Conservation (phyloP, 1,284 basidiomycete species). For the Pyrrhoderma noxium region DNA sequence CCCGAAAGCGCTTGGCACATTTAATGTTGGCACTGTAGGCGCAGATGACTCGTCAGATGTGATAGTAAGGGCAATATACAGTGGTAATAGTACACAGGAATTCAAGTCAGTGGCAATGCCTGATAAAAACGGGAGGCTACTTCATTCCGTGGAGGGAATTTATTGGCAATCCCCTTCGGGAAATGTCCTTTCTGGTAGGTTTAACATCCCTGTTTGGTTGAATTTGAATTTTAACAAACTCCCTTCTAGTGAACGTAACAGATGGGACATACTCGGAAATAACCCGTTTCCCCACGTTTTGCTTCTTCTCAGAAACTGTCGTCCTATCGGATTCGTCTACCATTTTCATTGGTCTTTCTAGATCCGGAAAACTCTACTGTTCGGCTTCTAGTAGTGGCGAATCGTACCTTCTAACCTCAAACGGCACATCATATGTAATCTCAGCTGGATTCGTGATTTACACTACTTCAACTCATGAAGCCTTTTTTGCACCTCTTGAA, state of each 20-base stretch:
- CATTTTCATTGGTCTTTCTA: conserved; percentile 61
- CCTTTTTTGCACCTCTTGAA: conserved; percentile 62
- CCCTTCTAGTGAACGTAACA: too few species aligned
- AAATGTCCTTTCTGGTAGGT: conserved; percentile 44
- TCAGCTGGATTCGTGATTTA: conserved; percentile 81
- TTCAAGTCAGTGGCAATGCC: conserved; percentile 6
- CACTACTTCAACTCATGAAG: conserved; percentile 81
- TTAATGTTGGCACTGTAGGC: conserved; percentile 2
- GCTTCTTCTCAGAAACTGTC: conserved; percentile 36
- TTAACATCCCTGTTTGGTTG: not conserved
- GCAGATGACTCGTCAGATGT: not conserved
- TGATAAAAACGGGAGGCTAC: conserved; percentile 34
- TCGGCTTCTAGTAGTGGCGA: conserved; percentile 25
- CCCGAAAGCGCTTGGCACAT: not conserved
- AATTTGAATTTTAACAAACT: not conserved
- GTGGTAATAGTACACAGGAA: not conserved
- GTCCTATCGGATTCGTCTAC: conserved; percentile 14
- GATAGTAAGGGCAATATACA: not conserved
- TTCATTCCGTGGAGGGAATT: conserved; percentile 28
- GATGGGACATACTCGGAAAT: conserved; percentile 17
- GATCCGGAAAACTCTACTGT: conserved; percentile 57
- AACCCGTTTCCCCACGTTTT: conserved; percentile 53
- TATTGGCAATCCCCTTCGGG: conserved; percentile 48
- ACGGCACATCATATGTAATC: conserved; percentile 76
- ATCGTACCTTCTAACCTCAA: conserved; percentile 40